Conservation (phyloP, 2,329 filamentous ascomycete genomes). For the Aspergillus alliaceus region DNA sequence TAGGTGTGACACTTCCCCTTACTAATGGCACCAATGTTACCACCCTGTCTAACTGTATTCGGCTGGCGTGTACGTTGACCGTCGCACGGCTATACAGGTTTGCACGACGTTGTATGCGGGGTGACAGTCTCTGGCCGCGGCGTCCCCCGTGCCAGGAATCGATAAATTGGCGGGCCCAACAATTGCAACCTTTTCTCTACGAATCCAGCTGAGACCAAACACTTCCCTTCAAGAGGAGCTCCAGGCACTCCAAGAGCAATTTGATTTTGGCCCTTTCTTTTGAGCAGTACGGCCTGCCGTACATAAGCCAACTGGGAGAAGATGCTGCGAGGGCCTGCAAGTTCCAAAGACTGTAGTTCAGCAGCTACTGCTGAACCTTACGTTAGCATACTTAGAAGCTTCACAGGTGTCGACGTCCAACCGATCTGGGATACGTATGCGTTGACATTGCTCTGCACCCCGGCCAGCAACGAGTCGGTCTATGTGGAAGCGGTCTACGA, state of each 20-base stretch:
- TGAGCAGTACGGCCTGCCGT: slow-evolving; percentile 54
- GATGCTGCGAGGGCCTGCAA: slow-evolving; percentile 37
- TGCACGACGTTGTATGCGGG: background rate
- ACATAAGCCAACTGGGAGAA: slow-evolving; percentile 51
- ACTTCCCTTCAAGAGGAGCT: background rate
- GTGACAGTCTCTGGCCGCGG: background rate
- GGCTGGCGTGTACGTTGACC: background rate
- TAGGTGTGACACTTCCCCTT: background rate
- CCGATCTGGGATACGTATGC: background rate
- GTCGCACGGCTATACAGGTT: background rate
- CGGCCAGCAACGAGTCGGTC: background rate
- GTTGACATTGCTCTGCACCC: background rate
- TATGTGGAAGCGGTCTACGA: background rate
- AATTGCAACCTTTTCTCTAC: background rate
- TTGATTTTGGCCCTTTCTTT: background rate
- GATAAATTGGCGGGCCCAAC: background rate
- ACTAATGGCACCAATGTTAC: background rate
- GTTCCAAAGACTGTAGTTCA: slow-evolving; percentile 40
- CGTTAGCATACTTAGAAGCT: background rate
- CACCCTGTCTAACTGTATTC: background rate
- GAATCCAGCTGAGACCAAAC: background rate
- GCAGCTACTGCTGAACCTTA: background rate
- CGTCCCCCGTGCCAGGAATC: background rate
- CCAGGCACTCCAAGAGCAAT: background rate
- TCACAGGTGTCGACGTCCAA: background rate